A percentile compares a stretch with the other conserved stretches of the same genome.
phyloP scores from a whole-genome alignment of 2,329 filamentous ascomycete genomes.

The Aspergillus latus region DNA sequence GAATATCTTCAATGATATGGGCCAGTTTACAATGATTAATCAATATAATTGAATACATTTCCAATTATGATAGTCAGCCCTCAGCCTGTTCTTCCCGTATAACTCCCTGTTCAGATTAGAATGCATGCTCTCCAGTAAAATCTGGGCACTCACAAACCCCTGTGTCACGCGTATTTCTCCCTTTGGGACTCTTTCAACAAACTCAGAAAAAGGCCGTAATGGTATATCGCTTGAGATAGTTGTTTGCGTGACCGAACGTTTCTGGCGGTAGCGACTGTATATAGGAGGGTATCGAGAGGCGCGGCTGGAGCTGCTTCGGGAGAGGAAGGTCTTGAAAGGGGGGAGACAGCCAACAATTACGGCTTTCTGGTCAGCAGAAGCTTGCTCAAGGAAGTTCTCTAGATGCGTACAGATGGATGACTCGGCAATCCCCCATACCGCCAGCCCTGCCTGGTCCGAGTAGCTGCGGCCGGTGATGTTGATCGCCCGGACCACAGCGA shows the following conservation, averaged over 20 bases:
- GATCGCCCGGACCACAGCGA: conserved; percentile 29
- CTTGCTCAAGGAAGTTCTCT: neutral
- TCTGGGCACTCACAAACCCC: conserved; percentile 17
- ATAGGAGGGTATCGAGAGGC: conserved; percentile 2
- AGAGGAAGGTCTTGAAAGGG: conserved; percentile 20
- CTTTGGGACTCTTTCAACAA: conserved; percentile 2
- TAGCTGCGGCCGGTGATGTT: conserved; percentile 26
- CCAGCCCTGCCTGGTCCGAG: conserved; percentile 20
- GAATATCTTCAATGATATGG: no score
- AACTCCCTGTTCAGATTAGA: neutral
- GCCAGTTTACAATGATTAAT: neutral
- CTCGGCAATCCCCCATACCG: conserved; percentile 23
- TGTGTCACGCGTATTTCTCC: conserved; percentile 19
- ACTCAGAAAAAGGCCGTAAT: neutral
- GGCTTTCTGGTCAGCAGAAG: conserved; percentile 2
- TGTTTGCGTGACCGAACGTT: conserved; percentile 7
- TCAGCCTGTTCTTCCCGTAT: neutral
- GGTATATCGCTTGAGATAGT: conserved; percentile 7
- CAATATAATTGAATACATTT: neutral
- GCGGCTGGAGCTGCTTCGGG: conserved; percentile 3
- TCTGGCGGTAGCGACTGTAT: conserved; percentile 1
- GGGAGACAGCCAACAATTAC: conserved; percentile 22
- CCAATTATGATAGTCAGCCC: neutral
- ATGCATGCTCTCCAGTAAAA: neutral
- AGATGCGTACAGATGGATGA: conserved; percentile 19